phyloP scores from a whole-genome alignment of 2,329 filamentous ascomycete species.

The Exserohilum turcica region DNA sequence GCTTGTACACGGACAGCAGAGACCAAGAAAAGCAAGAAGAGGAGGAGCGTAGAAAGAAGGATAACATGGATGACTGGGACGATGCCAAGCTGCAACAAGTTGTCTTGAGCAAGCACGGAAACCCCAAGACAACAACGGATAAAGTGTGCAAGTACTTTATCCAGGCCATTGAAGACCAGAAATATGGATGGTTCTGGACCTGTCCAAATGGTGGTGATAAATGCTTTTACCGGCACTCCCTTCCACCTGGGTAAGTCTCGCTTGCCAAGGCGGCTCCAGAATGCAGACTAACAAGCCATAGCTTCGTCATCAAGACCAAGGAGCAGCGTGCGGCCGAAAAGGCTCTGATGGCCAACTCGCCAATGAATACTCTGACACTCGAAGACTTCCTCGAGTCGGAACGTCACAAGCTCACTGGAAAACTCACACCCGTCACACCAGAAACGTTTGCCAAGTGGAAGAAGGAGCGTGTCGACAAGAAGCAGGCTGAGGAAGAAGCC shows the following conservation, averaged over 20 bases:
- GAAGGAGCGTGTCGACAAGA: slow-evolving; percentile 91
- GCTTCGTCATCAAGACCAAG: slow-evolving; percentile 96
- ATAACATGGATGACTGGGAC: slow-evolving; percentile 96
- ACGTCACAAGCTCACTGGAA: slow-evolving; percentile 91
- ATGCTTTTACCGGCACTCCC: slow-evolving; percentile 97
- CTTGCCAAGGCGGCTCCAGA: no score
- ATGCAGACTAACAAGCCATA: slow-evolving; percentile 46
- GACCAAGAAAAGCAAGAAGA: slow-evolving; percentile 72
- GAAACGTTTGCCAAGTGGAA: slow-evolving; percentile 98
- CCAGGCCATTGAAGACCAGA: slow-evolving; percentile 94
- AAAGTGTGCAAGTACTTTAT: slow-evolving; percentile 99
- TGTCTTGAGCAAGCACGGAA: slow-evolving; percentile 94
- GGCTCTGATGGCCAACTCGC: slow-evolving; percentile 92
- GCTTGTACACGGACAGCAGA: slow-evolving; percentile 84
- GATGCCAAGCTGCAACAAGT: slow-evolving; percentile 93
- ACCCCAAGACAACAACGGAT: slow-evolving; percentile 91
- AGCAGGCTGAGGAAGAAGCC: slow-evolving; percentile 89
- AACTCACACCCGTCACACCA: slow-evolving; percentile 87
- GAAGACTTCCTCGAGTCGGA: slow-evolving; percentile 98
- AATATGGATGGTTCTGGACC: slow-evolving; percentile 99
- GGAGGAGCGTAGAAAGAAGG: slow-evolving; percentile 78
- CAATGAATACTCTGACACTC: slow-evolving; percentile 88
- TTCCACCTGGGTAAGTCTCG: slow-evolving; percentile 83
- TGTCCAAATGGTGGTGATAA: slow-evolving; percentile 96
- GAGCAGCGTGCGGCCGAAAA: slow-evolving; percentile 96